Base-by-base conservation (phyloP, 2,329 filamentous ascomycete species). In the Fonsecaea erecta region DNA sequence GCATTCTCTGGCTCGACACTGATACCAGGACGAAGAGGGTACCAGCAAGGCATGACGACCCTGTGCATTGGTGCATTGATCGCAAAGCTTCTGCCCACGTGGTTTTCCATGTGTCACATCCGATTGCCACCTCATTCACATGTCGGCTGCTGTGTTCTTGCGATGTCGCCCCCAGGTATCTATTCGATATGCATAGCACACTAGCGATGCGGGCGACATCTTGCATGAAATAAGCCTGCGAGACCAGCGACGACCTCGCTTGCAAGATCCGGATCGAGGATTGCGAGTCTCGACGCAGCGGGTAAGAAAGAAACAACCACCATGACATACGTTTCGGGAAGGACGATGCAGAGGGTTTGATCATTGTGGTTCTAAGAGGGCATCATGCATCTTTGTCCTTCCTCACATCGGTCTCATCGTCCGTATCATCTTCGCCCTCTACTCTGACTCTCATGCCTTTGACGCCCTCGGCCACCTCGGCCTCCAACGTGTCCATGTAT, bases 391-490 rank as follows among this genome's bases (percentile, higher is more conserved):
- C 66, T 52, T 70, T 68, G 32, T 69, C 64, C 61, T 69, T 68
- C 43, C 67, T 68, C 35, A 64, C 56, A 37, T 69, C 68, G 8
- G 74, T 69, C 52, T 72, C 70, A 32, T 73, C 72, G 35, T 70
- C 73, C 8, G 75, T 71, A 73, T 92, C 89, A 68, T 88, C 82
- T 74, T 92, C 89, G 66, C 89, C 91, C 76, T 97, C 93, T 28
- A 84, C 82, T 30, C 78, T 71, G 11, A 97, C 86, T 56, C 89
- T 83, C 71, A 82, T 83, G 2, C 94, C 94, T 71, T 92, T 79
- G 4, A 97, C 89, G 60, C 89, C 89, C 75, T 86, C 80, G 74
- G 91, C 86, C 2, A 97, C 91, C 75, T 97, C 92, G 0, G 84
- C 79, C 14, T 96, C 85, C 67, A 97, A 78, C 57, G 87, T 88